Conservation (phyloP, 805 yeast genomes). For the Hanseniaspora lindneri region DNA sequence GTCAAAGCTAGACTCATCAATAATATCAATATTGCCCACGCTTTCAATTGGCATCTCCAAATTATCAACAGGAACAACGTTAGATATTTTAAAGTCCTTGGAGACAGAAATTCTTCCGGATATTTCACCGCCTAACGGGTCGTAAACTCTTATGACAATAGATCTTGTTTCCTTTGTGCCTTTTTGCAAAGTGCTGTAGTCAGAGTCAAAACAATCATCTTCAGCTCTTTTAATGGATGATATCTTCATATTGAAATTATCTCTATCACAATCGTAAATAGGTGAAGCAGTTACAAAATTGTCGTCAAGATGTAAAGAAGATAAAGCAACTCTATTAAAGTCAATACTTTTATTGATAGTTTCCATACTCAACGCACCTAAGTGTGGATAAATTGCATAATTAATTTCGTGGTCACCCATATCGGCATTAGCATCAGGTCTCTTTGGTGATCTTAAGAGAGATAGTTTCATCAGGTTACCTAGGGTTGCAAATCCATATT, state of each 20-base stretch:
- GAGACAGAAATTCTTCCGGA: slow-evolving; percentile 35
- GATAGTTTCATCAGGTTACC: slow-evolving; percentile 87
- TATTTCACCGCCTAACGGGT: slow-evolving; percentile 72
- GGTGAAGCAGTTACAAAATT: slow-evolving; percentile 22
- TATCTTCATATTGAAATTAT: slow-evolving; percentile 51
- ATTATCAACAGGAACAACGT: slow-evolving; percentile 45
- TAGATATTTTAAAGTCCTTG: slow-evolving; percentile 35
- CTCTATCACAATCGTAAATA: slow-evolving; percentile 28
- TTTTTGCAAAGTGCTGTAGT: slow-evolving; percentile 36
- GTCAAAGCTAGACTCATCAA: slow-evolving; percentile 24
- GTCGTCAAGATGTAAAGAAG: slow-evolving; percentile 18
- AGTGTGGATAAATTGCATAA: slow-evolving; percentile 77
- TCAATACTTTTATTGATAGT: slow-evolving; percentile 67
- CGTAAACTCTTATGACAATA: slow-evolving; percentile 67
- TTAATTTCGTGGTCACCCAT: slow-evolving; percentile 77
- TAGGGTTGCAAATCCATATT: slow-evolving; percentile 86
- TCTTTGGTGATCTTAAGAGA: slow-evolving; percentile 78
- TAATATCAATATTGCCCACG: slow-evolving; percentile 25
- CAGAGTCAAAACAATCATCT: slow-evolving; percentile 43
- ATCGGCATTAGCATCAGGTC: slow-evolving; percentile 90
- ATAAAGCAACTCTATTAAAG: slow-evolving; percentile 46
- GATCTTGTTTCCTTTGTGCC: slow-evolving; percentile 33
- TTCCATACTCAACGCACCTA: slow-evolving; percentile 48
- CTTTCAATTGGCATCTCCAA: slow-evolving; percentile 33
- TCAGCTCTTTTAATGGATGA: slow-evolving; percentile 80